These are phyloP conservation scores for Cryptococcus maquisensis DNA, from an alignment of 1,284 basidiomycete species.

Conservation along the genomic window DNA sequence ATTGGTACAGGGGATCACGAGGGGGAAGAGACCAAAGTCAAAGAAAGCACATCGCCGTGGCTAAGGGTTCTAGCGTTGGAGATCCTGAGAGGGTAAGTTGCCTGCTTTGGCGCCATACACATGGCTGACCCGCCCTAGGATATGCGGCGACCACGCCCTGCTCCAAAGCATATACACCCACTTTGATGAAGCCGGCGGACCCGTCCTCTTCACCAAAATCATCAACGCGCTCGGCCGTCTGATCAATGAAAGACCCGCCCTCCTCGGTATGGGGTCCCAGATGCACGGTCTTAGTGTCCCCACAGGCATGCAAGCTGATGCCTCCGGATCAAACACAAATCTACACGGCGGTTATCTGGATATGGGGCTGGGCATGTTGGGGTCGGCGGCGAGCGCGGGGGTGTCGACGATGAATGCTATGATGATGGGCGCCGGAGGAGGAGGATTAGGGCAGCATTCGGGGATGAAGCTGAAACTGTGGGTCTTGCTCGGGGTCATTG, in stretches of 20 bases:
- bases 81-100: slow-evolving; percentile 70
- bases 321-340: slow-evolving; percentile 11
- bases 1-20: slow-evolving; percentile 65
- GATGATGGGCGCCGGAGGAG: slow-evolving; percentile 56
- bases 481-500: slow-evolving; percentile 27
- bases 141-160: slow-evolving; percentile 77
- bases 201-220: slow-evolving; percentile 71
- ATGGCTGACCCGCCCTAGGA: slow-evolving; percentile 43
- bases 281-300: slow-evolving; percentile 72
- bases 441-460: slow-evolving; percentile 67
- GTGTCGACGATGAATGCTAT: slow-evolving; percentile 68
- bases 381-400: slow-evolving; percentile 73
- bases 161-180: slow-evolving; percentile 74
- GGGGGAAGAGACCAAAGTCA: slow-evolving; percentile 22
- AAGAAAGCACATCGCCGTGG: slow-evolving; percentile 60
- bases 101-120: not conserved
- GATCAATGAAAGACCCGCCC: slow-evolving; percentile 76
- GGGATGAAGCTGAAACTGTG: slow-evolving; percentile 82
- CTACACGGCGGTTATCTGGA: slow-evolving; percentile 52
- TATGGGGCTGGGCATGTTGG: slow-evolving; percentile 75
- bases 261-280: slow-evolving; percentile 72
- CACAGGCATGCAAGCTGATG: slow-evolving; percentile 6
- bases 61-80: slow-evolving; percentile 87
- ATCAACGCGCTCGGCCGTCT: slow-evolving; percentile 76
- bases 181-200: slow-evolving; percentile 65